Base-by-base conservation (phyloP, 2,329 filamentous ascomycete species). In the Lachnellula willkommii region DNA sequence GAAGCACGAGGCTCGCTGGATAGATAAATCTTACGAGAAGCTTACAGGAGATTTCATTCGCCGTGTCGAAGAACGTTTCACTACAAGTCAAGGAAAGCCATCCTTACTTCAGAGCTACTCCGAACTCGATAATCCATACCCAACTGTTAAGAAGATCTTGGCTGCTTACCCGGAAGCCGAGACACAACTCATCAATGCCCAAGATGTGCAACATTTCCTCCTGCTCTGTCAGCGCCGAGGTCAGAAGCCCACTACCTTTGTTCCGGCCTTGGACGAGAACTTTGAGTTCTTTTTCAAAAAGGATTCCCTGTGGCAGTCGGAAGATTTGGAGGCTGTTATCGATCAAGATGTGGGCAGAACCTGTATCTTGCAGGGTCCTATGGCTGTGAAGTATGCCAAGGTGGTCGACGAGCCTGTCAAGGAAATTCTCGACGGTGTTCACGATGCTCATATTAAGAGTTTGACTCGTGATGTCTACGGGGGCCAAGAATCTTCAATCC, bases 281-380 rank as follows among this genome's bases (percentile, higher is more conserved):
- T 99, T 99, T 64, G 94, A 99, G 71, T 96, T 95, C 76, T 99
- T 90, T 79, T 99, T 99, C 87, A 99, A 99, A 85, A 99, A 99
- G 79, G 94, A 99, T 73, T 99, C 94, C 1, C 82, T 99, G 7
- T 99, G 94, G 94, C 94, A 99, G 75, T 97, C 94, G 1, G 94
- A 99, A 74, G 94, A 99, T 68, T 80, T 99, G 11, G 93, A 95
- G 68, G 94, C 94, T 53, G 92, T 99, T 56, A 92, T 96, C 59
- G 93, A 81, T 65, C 94, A 97, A 74, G 95, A 99, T 70, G 94
- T 99, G 57, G 92, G 90, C 61, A 85, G 95, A 70, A 96, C 92
- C 46, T 96, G 92, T 77, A 96, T 99, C 70, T 79, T 99, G 39
- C 94, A 99, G 72, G 95, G 94, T 17, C 94, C 94, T 5, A 91